Evolutionary conservation across 164 flowering plant species (phyloP), one percentile per base, ranked within the genome.

Genomic region (Sedum album): DNA sequence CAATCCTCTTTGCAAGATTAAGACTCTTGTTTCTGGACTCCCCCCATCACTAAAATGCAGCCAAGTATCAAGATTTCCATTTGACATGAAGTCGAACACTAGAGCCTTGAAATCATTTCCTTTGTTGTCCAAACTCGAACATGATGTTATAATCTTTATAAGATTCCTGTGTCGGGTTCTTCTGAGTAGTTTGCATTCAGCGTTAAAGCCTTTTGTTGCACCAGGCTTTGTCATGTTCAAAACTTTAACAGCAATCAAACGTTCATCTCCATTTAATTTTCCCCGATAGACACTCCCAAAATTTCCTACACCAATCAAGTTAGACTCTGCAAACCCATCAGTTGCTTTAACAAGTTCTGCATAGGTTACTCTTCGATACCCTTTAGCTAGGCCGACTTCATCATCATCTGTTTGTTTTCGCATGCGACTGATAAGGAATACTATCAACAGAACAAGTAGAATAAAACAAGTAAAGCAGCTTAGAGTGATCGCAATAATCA

Each of bases 1-100:
- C 18, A 44, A 44, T 44, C 17, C 48, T 44, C 48, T 15, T 44
- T 44, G 48, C 48, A 44, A 44, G 20, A 44, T 14, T 15, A 44
- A 44, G 48, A 17, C 20, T 44, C 17, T 44, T 9, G 2, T 17
- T 44, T 44, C 48, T 44, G 15, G 48, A 1, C 17, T 17, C 17
- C 15, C 18, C 38, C 38, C 38, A 35, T 35, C 38, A 44, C 17
- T 44, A 49, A 49, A 20, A 49, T 49, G 46, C 36, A 68, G 33
- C 70, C 70, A 55, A 9, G 23, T 53, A 21, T 51, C 70, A 11
- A 68, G 63, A 36, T 61, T 68, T 18, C 70, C 70, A 49, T 51
- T 33, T 11, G 18, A 15, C 48, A 44, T 44, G 17, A 44, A 44
- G 18, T 44, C 48, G 48, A 44, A 44, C 4, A 44, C 48, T 15